Evolutionary conservation across 495 filamentous ascomycete species (phyloP), one percentile per base, ranked within the genome.

Genomic region (Lentithecium fluviatile): DNA sequence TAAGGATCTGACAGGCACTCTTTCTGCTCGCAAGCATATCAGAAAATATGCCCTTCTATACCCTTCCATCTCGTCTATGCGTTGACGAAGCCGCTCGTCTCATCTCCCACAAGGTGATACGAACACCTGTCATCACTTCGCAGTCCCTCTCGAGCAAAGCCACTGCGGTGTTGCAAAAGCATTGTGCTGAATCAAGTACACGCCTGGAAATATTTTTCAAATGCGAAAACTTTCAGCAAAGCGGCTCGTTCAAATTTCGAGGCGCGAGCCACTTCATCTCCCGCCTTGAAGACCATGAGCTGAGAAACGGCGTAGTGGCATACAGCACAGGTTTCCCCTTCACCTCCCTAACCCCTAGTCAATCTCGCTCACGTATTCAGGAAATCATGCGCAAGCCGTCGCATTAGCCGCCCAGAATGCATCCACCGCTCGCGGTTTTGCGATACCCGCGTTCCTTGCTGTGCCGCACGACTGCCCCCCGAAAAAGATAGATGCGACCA

Each of bases 381-480:
- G 53, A n/a, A 56, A 56, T 26, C 53, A 56, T 47, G 53, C 53
- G 7, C 53, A 26, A 10, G 53, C 53, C 3, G 38, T 56, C 15
- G 53, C 53, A 11, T 38, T 25, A n/a, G 52, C 52, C 19, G 34
- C 52, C 8, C 52, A 55, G 19, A 5, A 13, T 11, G 38, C 52
- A 4, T 42, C 52, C 24, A 3, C n/a, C 12, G 20, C 7, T 21
- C 29, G 53, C 36, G 25, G 17, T 2, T n/a, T 56, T 17, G 21
- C 37, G 1, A 46, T 56, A 19, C 53, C 53, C 37, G 25, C 53
- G 13, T 56, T 25, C 53, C 10, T 56, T 26, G 53, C 29, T 17
- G 53, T 56, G 20, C 53, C 53, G 5, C 12, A 45, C 11, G 26
- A 56, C 24, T 56, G 53, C 43, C 19, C 53, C 12, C 12, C 6